These are phyloP conservation scores for Cerrena zonata DNA, from an alignment of 1,284 basidiomycete genomes.

Conservation along the genomic window DNA sequence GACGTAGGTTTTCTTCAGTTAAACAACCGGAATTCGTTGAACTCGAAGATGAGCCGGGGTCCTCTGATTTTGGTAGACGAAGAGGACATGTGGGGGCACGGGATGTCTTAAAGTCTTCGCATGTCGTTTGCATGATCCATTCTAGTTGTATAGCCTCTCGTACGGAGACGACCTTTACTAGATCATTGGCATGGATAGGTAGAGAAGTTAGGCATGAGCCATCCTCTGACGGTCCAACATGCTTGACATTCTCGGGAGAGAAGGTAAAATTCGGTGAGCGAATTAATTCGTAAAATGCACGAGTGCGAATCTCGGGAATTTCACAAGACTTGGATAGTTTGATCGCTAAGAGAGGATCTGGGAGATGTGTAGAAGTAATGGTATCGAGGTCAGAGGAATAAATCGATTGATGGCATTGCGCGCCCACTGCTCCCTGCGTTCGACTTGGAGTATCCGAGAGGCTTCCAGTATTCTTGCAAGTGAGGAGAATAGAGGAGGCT, in stretches of 20 bases:
- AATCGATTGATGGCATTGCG: neutral
- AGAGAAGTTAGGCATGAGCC: neutral
- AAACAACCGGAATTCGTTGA: neutral
- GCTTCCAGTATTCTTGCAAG: neutral
- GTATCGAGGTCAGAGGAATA: neutral
- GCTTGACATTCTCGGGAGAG: neutral
- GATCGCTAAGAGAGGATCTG: neutral
- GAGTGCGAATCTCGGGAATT: neutral
- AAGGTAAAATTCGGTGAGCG: neutral
- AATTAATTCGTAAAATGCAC: neutral
- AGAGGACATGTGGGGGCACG: neutral
- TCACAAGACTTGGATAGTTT: neutral
- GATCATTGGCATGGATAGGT: neutral
- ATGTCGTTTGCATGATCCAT: neutral
- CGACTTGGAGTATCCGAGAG: neutral
- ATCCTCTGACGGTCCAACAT: neutral
- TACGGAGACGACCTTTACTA: neutral
- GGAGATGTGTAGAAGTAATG: neutral
- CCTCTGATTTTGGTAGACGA: neutral
- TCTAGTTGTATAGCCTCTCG: neutral
- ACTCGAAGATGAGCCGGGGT: neutral
- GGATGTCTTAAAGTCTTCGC: neutral
- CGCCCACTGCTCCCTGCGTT: neutral
- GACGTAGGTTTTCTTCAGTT: neutral
- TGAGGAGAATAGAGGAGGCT: neutral